Evolutionary conservation across 192 early-diverging fungal species (phyloP).

Genomic region (Podochytrium sp.): DNA sequence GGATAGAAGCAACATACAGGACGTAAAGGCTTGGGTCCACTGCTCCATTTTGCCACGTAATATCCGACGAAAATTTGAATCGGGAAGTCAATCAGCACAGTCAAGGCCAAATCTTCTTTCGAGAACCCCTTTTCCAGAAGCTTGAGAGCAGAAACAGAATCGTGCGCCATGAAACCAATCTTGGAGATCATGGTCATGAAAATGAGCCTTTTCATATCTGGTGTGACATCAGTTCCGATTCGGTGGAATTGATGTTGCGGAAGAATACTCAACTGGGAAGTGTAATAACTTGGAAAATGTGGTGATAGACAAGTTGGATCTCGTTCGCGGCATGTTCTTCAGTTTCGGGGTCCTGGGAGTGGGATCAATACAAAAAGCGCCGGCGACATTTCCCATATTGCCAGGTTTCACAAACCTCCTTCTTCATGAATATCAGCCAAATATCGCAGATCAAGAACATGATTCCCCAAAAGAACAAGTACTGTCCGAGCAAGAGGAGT

Average conservation of each 20-base stretch:
- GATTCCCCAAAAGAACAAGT: conserved; percentile 92
- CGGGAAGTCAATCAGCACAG: conserved; percentile 93
- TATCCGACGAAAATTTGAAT: conserved; percentile 97
- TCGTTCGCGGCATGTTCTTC: conserved; percentile 35
- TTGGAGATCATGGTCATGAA: conserved; percentile 82
- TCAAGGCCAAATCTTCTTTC: conserved; percentile 92
- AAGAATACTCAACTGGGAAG: conserved; percentile 68
- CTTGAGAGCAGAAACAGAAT: conserved; percentile 92
- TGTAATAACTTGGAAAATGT: conserved; percentile 87
- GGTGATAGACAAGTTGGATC: conserved; percentile 68
- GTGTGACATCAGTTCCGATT: background rate
- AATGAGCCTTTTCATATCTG: conserved; percentile 86
- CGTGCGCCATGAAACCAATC: conserved; percentile 95
- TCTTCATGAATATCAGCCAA: conserved; percentile 79
- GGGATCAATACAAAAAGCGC: too few species aligned
- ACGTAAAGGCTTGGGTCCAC: conserved; percentile 77
- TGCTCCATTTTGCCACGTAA: conserved; percentile 95
- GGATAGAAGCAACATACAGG: conserved; percentile 57
- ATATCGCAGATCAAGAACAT: conserved; percentile 87
- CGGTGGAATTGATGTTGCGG: background rate
- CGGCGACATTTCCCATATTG: background rate
- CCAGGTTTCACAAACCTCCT: conserved; percentile 62
- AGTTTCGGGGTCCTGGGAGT: conserved; percentile 6
- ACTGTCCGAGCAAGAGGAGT: conserved; percentile 79
- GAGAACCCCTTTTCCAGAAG: conserved; percentile 92